These are phyloP conservation scores for Pichia inconspicua DNA, from an alignment of 1,139 yeast genomes.

Conservation along the genomic window DNA sequence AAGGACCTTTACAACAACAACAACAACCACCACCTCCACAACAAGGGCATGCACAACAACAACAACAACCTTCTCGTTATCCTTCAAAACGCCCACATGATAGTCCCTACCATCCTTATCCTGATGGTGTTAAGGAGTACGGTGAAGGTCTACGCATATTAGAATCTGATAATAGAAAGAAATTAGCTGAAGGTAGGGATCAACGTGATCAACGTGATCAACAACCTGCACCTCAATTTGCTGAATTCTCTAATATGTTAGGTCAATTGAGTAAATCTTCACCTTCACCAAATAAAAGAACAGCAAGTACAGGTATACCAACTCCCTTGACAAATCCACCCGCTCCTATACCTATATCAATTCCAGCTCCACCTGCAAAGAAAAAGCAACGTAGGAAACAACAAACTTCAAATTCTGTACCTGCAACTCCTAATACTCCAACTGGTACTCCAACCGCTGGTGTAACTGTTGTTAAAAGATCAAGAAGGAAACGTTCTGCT, in stretches of 20 bases:
- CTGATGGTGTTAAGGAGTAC: conserved; percentile 38
- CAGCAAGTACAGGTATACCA: conserved; percentile 17
- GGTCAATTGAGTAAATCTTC: conserved; percentile 12
- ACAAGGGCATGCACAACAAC: background rate
- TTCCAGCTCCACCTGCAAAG: conserved; percentile 12
- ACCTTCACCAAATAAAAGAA: conserved; percentile 2
- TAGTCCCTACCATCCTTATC: background rate
- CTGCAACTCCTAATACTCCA: conserved; percentile 29
- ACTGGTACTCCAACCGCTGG: conserved; percentile 3
- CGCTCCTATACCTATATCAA: no score
- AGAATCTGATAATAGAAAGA: conserved; percentile 41
- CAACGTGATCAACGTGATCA: no score
- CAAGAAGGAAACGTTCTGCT: conserved; percentile 17
- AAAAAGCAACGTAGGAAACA: conserved; percentile 24
- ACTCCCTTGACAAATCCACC: conserved; percentile 14
- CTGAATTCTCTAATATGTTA: conserved; percentile 23
- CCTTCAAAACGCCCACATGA: background rate
- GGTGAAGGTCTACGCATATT: conserved; percentile 48
- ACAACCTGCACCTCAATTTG: conserved; percentile 17
- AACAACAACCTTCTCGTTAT: background rate
- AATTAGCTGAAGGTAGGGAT: conserved; percentile 24
- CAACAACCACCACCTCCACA: background rate
- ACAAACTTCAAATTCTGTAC: conserved; percentile 23
- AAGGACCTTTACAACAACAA: background rate
- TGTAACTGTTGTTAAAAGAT: conserved; percentile 16